phyloP scores from a whole-genome alignment of 139 green algal species.

The Desmodesmus armatus region DNA sequence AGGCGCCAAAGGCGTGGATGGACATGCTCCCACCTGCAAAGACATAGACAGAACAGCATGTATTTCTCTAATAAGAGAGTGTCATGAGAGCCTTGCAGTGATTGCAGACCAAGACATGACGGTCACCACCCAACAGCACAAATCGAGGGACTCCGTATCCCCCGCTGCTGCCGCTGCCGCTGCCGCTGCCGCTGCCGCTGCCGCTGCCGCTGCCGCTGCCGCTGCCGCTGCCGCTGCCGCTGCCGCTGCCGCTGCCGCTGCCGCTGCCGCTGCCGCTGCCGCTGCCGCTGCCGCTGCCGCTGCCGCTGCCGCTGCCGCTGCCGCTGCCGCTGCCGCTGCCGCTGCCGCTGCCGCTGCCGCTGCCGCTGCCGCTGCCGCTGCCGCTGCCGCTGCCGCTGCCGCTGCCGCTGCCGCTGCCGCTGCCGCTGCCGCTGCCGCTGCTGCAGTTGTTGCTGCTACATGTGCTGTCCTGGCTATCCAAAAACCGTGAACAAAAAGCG shows the following conservation, averaged over 20 bases:
- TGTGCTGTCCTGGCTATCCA: neutral
- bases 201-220: neutral
- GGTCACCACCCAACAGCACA: constrained; percentile 20
- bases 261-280: neutral
- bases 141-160: neutral
- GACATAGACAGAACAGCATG: constrained; percentile 42
- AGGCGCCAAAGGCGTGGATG: constrained; percentile 68
- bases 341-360: neutral
- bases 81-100: neutral
- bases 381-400: neutral
- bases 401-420: neutral
- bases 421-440: neutral
- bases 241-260: neutral
- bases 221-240: neutral
- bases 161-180: neutral
- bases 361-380: neutral
- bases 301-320: neutral
- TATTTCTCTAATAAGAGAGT: neutral
- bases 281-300: neutral
- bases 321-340: neutral
- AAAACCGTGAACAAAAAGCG: neutral
- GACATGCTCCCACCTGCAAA: constrained; percentile 52
- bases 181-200: neutral
- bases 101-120: neutral
- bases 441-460: neutral